A percentile compares a stretch with the other conserved stretches of the same genome.
These are phyloP conservation scores for Thalassiosira livingstoniorum DNA, from an alignment of 352 stramenopile genomes.

Conservation along the genomic window DNA sequence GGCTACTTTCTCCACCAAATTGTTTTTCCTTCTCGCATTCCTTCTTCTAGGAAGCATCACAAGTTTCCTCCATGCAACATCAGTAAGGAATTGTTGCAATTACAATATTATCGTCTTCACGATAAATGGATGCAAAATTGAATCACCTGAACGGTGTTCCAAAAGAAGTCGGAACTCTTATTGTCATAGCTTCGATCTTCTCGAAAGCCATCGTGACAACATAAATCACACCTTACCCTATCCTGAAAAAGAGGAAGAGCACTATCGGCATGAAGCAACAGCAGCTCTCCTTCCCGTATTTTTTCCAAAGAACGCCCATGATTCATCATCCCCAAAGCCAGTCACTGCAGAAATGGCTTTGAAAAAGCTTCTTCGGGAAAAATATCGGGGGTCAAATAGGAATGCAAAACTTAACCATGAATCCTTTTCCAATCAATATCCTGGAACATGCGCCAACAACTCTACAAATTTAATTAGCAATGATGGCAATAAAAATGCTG, in stretches of 20 bases:
- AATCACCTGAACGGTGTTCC: not conserved
- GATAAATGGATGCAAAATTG: not conserved
- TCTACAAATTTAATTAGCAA: not conserved
- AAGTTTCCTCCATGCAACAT: too few species aligned
- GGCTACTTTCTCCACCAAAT: too few species aligned
- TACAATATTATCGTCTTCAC: too few species aligned
- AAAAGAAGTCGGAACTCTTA: not conserved
- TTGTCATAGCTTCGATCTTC: too few species aligned
- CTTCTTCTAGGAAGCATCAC: too few species aligned
- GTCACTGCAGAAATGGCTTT: conserved; percentile 47
- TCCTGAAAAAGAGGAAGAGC: conserved; percentile 21
- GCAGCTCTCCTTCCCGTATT: conserved; percentile 51
- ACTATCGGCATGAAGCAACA: conserved; percentile 38
- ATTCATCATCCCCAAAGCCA: conserved; percentile 1
- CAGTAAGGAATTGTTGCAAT: too few species aligned
- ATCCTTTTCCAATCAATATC: not conserved
- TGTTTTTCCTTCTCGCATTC: too few species aligned
- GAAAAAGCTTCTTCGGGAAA: conserved; percentile 45
- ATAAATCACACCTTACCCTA: not conserved
- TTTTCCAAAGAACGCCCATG: conserved; percentile 28
- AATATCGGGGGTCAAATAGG: conserved; percentile 22
- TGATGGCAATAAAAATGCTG: conserved; percentile 4
- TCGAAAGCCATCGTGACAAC: too few species aligned
- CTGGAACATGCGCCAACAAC: conserved; percentile 1
- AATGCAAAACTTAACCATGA: not conserved